These are phyloP conservation scores for Calonectria henricotiae DNA, from an alignment of 2,329 filamentous ascomycete species.

Conservation along the genomic window DNA sequence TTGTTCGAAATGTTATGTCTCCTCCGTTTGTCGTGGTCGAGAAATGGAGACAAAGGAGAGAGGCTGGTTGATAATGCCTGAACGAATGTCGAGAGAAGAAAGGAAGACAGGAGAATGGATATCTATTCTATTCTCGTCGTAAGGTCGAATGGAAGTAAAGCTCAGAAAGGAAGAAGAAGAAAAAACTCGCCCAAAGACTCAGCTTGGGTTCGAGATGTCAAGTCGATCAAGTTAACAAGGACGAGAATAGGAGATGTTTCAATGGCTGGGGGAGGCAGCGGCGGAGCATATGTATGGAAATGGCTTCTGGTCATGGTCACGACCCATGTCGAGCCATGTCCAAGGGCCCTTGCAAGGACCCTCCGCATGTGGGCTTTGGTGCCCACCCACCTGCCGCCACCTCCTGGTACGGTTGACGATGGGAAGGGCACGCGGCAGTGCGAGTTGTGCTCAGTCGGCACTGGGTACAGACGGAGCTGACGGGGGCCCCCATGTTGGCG, in stretches of 20 bases:
- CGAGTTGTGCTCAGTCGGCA: slow-evolving; percentile 6
- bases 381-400: slow-evolving; percentile 35
- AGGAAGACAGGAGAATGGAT: slow-evolving; percentile 6
- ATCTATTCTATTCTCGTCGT: slow-evolving; percentile 6
- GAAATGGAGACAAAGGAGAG: slow-evolving; percentile 17
- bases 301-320: slow-evolving; percentile 20
- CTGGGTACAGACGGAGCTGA: slow-evolving; percentile 35
- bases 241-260: slow-evolving; percentile 31
- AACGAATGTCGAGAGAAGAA: slow-evolving; percentile 14
- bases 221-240: slow-evolving; percentile 16
- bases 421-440: slow-evolving; percentile 33
- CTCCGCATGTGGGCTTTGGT: slow-evolving; percentile 34
- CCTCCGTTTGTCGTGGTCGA: slow-evolving; percentile 28
- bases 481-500: slow-evolving; percentile 20
- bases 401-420: slow-evolving; percentile 36
- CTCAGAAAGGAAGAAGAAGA: slow-evolving; percentile 6
- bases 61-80: slow-evolving; percentile 11
- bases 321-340: slow-evolving; percentile 27
- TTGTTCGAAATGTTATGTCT: slow-evolving; percentile 14
- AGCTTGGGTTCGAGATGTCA: slow-evolving; percentile 12
- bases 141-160: not conserved
- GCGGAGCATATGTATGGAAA: slow-evolving; percentile 35
- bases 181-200: slow-evolving; percentile 11
- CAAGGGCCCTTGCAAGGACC: slow-evolving; percentile 35
- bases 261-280: slow-evolving; percentile 29